Evolutionary conservation across 2,329 filamentous ascomycete genomes (phyloP), one percentile per base, ranked within the genome.

Genomic region (Akanthomyces lecanii): DNA sequence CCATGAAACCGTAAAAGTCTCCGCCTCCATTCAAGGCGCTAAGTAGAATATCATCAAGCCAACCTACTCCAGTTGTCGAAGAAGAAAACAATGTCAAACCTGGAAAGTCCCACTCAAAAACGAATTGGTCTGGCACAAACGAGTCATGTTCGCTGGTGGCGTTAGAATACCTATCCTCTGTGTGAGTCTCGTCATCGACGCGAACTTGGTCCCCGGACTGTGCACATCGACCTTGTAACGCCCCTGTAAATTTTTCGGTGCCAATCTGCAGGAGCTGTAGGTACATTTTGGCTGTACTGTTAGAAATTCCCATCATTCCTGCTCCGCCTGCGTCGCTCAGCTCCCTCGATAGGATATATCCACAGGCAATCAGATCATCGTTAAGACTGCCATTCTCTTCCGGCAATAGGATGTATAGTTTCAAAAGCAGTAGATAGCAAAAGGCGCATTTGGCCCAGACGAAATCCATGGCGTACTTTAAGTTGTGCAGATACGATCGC

Each of bases 361-460:
- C 70, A 14, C 66, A 66, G 1, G 57, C 63, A 2, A 71, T 48
- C 30, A 71, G 64, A 6, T 65, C 64, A 3, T 63, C 61, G 53
- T 57, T 57, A 5, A 51, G 33, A 6, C 55, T 54, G 42, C 59
- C 67, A 18, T 58, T 56, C 6, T 65, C 65, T 23, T 65, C 66
- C 0, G 78, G 78, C 0, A 84, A 71, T 1, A 85, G 73, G 0
- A 81, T 76, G 0, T 80, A 78, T 4, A 85, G 73, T 63, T 82
- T 83, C 2, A 85, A 76, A 1, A 84, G 76, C 1, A 85, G 73
- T 2, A 85, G 71, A 51, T 84, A 81, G n/a, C 81, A 84, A 65
- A 84, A 85, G 0, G 82, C 81, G 57, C 80, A 82, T 68, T 85
- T 85, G 0, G 82, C 82, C 82, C 82, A 84, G 23, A 85, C 82